Evolutionary conservation across 2,329 filamentous ascomycete species (phyloP), one percentile per base, ranked within the genome.

Genomic region (Raffaelea arxii): DNA sequence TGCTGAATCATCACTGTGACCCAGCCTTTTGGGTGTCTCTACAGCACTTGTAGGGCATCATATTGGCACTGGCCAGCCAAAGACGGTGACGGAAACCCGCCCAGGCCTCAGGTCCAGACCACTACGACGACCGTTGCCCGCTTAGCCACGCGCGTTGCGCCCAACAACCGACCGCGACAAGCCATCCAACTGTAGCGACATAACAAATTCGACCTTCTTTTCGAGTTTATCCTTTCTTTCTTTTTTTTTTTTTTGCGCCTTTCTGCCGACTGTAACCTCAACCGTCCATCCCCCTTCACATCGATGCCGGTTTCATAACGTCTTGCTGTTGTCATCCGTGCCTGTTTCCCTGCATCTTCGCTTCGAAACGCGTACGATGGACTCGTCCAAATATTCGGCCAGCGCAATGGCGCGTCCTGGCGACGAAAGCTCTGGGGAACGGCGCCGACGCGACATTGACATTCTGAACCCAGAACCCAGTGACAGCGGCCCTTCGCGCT

Each of bases 341-440:
- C 14, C 19, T 9, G 18, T 19, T 5, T 32, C 25, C 30, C 10
- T 23, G 22, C 4, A 12, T 5, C 27, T 21, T 4, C 6, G 18
- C 12, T 6, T n/a, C n/a, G n/a, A n/a, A n/a, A n/a, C n/a, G n/a
- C n/a, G 32, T 18, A 36, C 47, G 50, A 73, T 72, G 68, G 69
- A 73, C 12, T 62, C 63, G 18, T 64, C 64, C 53, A 66, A 65
- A 56, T 75, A 72, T 54, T 68, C 63, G 53, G 72, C 72, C 51
- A 72, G 69, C 42, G 68, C 74, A 56, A 62, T 74, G 60, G 70
- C 70, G 56, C 68, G 63, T 51, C 68, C 66, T 51, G 59, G 61
- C 58, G 64, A 62, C 52, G 56, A 62, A 49, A 58, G 62, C 44
- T 62, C 67, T 54, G 56, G 59, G 54, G 58, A 62, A 50, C 53